Base-by-base conservation (phyloP, 805 yeast species). In the Candida glaebosa region DNA sequence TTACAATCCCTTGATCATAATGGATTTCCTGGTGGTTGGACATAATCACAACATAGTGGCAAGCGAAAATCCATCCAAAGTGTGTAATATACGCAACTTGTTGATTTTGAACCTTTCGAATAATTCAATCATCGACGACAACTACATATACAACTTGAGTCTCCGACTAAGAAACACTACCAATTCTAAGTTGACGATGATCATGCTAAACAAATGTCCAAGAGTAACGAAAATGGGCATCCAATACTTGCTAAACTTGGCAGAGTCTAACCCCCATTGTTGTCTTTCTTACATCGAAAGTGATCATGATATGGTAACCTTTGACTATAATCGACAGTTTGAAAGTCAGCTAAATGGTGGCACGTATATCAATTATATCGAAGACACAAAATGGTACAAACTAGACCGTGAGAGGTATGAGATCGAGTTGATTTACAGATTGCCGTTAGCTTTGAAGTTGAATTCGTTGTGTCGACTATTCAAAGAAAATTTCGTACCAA, bases 91-190 rank as follows among this genome's bases (percentile, higher is more conserved):
- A 14, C 54, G 55, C 9, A 48, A 49, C 19, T 47, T 67, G 14
- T 52, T 50, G 18, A 69, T 58, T 4, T 39, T 67, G 24, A 60
- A 66, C 41, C 32, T 69, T 8, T 66, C 73, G 1, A 53, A 58
- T 25, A 53, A 52, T 28, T 34, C 34, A 0, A 34, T 39, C 8
- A 50, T 68, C 8, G 66, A 65, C 47, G 73, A 67, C 46, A 56
- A 46, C 28, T 61, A 56, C 22, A 34, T 68, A 4, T 47, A 52
- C 34, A 58, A 58, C 18, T 40, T 68, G n/a, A 33, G 44, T 8
- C 32, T 47, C 9, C 41, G 53, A 35, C 39, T 58, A 15, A 39
- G 48, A 33, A 50, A 47, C 14, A 46, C 49, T 1, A 43, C 40
- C 25, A 17, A 61, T 2, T 35, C 49, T 2, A 47, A 46, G 5